These are phyloP conservation scores for Colletotrichum aenigma DNA, from an alignment of 2,329 filamentous ascomycete genomes.

Conservation along the genomic window DNA sequence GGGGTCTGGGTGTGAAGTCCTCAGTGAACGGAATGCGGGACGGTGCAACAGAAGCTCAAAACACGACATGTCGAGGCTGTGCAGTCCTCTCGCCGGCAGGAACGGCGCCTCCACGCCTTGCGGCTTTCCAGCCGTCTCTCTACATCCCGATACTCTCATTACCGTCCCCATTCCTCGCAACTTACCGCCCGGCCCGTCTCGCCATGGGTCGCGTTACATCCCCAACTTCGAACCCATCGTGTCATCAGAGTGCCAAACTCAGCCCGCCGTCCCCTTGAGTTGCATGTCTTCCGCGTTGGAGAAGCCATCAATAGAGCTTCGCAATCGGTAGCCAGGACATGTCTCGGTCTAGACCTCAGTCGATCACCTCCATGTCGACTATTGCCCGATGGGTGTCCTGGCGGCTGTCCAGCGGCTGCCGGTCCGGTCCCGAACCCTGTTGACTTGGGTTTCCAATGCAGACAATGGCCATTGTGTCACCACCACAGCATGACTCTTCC, in stretches of 20 bases:
- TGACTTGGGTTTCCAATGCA: neutral
- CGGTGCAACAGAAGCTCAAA: neutral
- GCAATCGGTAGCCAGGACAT: neutral
- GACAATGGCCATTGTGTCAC: neutral
- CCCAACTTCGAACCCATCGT: neutral
- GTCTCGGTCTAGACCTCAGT: neutral
- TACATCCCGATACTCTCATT: neutral
- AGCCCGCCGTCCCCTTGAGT: neutral
- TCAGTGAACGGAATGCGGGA: conserved; percentile 1
- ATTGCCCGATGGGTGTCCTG: neutral
- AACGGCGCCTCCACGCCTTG: neutral
- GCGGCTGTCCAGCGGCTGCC: neutral
- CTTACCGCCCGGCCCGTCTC: neutral
- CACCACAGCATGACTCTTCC: neutral
- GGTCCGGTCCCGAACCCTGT: neutral
- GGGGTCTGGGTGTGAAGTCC: neutral
- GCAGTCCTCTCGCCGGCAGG: neutral
- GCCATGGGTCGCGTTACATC: neutral
- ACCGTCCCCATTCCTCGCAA: neutral
- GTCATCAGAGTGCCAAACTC: neutral
- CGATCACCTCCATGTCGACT: neutral
- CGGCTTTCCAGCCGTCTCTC: neutral
- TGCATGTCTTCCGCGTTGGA: neutral
- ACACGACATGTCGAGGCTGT: conserved; percentile 8
- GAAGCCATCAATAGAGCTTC: neutral